Conservation (phyloP, 129 eudicot genomes). For the Saposhnikovia divaricata region DNA sequence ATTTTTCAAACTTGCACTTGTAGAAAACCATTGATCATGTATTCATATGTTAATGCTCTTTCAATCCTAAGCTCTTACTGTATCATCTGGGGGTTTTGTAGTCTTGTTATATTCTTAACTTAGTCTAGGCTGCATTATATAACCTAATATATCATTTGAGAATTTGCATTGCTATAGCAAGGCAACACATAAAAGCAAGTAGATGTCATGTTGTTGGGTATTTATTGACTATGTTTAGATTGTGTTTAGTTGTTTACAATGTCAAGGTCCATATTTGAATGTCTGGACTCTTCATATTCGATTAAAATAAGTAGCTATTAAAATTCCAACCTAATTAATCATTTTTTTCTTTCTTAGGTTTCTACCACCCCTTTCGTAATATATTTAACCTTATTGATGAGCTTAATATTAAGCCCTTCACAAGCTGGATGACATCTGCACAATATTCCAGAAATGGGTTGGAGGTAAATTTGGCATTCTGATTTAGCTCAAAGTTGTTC, state of each 20-base stretch:
- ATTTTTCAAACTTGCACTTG: neutral
- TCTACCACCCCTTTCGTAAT: conserved; percentile 46
- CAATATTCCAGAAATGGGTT: conserved; percentile 40
- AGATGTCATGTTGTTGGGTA: neutral
- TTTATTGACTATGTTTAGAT: neutral
- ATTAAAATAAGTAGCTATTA: neutral
- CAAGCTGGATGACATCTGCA: conserved; percentile 36
- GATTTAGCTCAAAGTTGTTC: neutral
- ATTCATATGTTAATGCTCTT: neutral
- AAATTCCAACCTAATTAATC: neutral
- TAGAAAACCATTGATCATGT: neutral
- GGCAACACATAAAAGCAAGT: neutral
- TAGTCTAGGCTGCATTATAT: neutral
- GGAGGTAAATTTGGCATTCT: conserved; percentile 27
- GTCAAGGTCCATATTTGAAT: neutral
- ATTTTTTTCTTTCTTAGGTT: conserved; percentile 21
- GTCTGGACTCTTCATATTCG: neutral
- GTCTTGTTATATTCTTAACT: neutral
- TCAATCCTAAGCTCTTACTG: neutral
- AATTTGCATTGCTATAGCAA: neutral
- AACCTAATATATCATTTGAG: neutral
- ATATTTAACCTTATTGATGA: conserved; percentile 39
- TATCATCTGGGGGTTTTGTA: neutral
- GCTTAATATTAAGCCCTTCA: conserved; percentile 39
- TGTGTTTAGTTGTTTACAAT: neutral